These are phyloP conservation scores for Stachybotrys chartarum DNA, from an alignment of 2,329 filamentous ascomycete genomes.

Conservation along the genomic window DNA sequence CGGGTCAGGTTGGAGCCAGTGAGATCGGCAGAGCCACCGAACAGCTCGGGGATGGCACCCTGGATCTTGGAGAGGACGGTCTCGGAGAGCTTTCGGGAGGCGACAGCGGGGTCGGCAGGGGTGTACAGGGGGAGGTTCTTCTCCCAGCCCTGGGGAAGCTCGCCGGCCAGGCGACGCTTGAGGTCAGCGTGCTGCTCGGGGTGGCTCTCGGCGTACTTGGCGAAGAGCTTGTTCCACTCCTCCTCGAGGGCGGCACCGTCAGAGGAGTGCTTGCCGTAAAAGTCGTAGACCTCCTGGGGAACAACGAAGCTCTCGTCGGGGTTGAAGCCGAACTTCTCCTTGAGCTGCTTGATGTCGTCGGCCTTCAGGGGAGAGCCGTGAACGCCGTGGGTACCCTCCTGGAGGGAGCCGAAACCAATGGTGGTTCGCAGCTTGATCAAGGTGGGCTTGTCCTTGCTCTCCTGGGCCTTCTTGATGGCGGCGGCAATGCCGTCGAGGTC, in stretches of 20 bases:
- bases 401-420: slow-evolving; percentile 91
- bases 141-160: slow-evolving; percentile 95
- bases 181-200: slow-evolving; percentile 76
- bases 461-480: slow-evolving; percentile 77
- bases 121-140: slow-evolving; percentile 89
- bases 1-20: slow-evolving; percentile 98
- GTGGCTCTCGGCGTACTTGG: slow-evolving; percentile 77
- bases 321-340: slow-evolving; percentile 94
- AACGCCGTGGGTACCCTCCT: slow-evolving; percentile 89
- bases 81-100: slow-evolving; percentile 95
- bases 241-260: slow-evolving; percentile 84
- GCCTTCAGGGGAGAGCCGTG: slow-evolving; percentile 94
- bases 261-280: slow-evolving; percentile 76
- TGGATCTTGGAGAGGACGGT: slow-evolving; percentile 85
- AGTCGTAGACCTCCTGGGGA: slow-evolving; percentile 88
- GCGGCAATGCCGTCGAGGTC: slow-evolving; percentile 83
- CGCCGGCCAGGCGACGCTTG: slow-evolving; percentile 67
- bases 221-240: slow-evolving; percentile 91
- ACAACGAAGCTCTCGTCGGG: slow-evolving; percentile 89
- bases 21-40: slow-evolving; percentile 95
- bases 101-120: slow-evolving; percentile 73
- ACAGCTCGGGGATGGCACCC: slow-evolving; percentile 74
- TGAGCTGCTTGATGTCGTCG: slow-evolving; percentile 89
- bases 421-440: slow-evolving; percentile 96
- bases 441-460: slow-evolving; percentile 91